Conservation (phyloP, 2,329 filamentous ascomycete genomes). For the Diaporthe helianthi region DNA sequence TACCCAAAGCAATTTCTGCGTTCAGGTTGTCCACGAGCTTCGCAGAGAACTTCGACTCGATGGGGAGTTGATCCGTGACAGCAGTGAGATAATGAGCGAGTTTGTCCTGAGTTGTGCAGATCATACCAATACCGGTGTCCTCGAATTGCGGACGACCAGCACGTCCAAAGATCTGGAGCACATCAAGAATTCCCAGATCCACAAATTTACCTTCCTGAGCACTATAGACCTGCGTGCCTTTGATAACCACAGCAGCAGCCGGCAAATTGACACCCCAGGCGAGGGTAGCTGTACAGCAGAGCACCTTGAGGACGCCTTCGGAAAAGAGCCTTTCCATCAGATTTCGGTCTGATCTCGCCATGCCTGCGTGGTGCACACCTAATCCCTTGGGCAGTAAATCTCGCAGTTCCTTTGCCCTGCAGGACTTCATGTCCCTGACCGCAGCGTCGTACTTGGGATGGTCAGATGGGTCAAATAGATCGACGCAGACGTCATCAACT, state of each 20-base stretch:
- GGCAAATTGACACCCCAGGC: slow-evolving; percentile 99
- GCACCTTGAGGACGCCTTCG: slow-evolving; percentile 92
- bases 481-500: slow-evolving; percentile 76
- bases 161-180: slow-evolving; percentile 97
- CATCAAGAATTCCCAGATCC: slow-evolving; percentile 93
- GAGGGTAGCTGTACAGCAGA: slow-evolving; percentile 97
- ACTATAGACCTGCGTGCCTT: slow-evolving; percentile 96
- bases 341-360: slow-evolving; percentile 93
- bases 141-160: slow-evolving; percentile 97
- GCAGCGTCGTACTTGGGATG: slow-evolving; percentile 84
- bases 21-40: slow-evolving; percentile 97
- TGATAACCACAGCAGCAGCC: slow-evolving; percentile 95
- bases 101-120: slow-evolving; percentile 95
- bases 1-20: slow-evolving; percentile 90
- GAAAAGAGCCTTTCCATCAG: slow-evolving; percentile 92
- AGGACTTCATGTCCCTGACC: slow-evolving; percentile 82
- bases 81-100: slow-evolving; percentile 89
- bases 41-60: slow-evolving; percentile 94
- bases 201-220: slow-evolving; percentile 96
- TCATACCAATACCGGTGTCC: slow-evolving; percentile 97
- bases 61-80: slow-evolving; percentile 94
- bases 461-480: slow-evolving; percentile 81
- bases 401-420: slow-evolving; percentile 83
- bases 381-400: slow-evolving; percentile 91
- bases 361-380: slow-evolving; percentile 95